Evolutionary conservation across 306 rosid species (phyloP), one percentile per base, ranked within the genome.

Genomic region (Cucumis melo): DNA sequence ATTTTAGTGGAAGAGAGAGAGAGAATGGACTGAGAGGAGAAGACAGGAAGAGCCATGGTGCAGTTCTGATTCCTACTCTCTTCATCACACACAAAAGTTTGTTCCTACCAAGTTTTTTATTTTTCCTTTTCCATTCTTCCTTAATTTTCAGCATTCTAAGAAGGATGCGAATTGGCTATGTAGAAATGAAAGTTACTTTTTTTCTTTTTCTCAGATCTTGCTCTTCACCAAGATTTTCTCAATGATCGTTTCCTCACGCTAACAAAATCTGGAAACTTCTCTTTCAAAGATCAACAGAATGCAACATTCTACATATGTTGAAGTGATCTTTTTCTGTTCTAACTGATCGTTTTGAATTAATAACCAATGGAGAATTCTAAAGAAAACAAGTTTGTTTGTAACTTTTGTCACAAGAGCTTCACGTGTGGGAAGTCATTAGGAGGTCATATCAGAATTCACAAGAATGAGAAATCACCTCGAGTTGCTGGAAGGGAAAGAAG

Each of bases 361-460:
- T 10, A 79, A 77, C 81, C n/a, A 80, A 46, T 84, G 88, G 82
- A 82, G 59, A 78, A 41, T 73, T 81, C 78, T 86, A 90, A 83
- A 55, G 87, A 83, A 50, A 90, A 75, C 80, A 88, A 80, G 84
- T 90, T 88, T 65, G 84, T 86, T 17, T 92, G 97, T 87, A 92
- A 84, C 87, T 90, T 80, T 84, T 92, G 97, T 84, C 60, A 51
- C 78, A 88, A 77, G 80, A 88, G 78, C 19, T 92, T 71, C 81
- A 86, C 83, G 8, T 88, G 93, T 79, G 97, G 97, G 73, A 92
- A 90, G 81, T 87, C 96, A 8, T 77, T 90, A 53, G 96, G 97
- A 39, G 94, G 93, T 15, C 92, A 88, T 86, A 89, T 91, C 70
- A 87, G 96, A 78, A 88, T 89, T 64, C 97, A 91, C 81, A 80